phyloP scores from a whole-genome alignment of 2,329 filamentous ascomycete genomes.

The Trichoderma sp. region DNA sequence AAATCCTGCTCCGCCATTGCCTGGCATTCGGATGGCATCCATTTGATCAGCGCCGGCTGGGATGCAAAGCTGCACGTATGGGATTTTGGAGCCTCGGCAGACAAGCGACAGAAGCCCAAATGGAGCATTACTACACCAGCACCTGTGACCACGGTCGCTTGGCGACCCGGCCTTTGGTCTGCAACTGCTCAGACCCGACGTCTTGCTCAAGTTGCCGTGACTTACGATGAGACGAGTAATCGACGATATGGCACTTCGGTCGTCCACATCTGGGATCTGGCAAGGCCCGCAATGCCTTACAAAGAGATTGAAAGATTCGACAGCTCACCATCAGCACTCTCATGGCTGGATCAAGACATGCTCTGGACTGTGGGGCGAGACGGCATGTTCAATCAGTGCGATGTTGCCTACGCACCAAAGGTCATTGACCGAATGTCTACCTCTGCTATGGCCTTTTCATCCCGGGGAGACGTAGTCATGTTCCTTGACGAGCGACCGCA shows the following conservation, averaged over 20 bases:
- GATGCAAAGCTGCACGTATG: slow-evolving; percentile 63
- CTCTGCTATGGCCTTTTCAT: slow-evolving; percentile 59
- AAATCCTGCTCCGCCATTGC: slow-evolving; percentile 58
- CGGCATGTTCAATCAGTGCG: slow-evolving; percentile 61
- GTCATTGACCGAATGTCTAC: slow-evolving; percentile 61
- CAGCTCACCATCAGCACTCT: slow-evolving; percentile 52
- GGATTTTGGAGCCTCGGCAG: slow-evolving; percentile 59
- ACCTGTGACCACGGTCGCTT: slow-evolving; percentile 56
- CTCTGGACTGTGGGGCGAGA: slow-evolving; percentile 65
- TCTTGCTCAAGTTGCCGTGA: slow-evolving; percentile 60
- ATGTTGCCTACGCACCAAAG: slow-evolving; percentile 61
- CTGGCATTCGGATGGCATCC: slow-evolving; percentile 67
- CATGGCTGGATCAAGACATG: slow-evolving; percentile 64
- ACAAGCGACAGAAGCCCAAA: slow-evolving; percentile 63
- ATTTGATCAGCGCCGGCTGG: slow-evolving; percentile 60
- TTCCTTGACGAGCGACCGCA: slow-evolving; percentile 58
- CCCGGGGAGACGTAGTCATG: slow-evolving; percentile 58
- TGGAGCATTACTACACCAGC: slow-evolving; percentile 61
- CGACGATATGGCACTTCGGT: slow-evolving; percentile 54
- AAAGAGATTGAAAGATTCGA: slow-evolving; percentile 63
- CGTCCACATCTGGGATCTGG: slow-evolving; percentile 68
- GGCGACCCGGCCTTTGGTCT: slow-evolving; percentile 65
- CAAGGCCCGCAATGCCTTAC: slow-evolving; percentile 63
- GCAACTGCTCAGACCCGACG: slow-evolving; percentile 58
- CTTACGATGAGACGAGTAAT: slow-evolving; percentile 56